Evolutionary conservation across 345 rosid genomes (phyloP).

Genomic region (Populus pruinosa): DNA sequence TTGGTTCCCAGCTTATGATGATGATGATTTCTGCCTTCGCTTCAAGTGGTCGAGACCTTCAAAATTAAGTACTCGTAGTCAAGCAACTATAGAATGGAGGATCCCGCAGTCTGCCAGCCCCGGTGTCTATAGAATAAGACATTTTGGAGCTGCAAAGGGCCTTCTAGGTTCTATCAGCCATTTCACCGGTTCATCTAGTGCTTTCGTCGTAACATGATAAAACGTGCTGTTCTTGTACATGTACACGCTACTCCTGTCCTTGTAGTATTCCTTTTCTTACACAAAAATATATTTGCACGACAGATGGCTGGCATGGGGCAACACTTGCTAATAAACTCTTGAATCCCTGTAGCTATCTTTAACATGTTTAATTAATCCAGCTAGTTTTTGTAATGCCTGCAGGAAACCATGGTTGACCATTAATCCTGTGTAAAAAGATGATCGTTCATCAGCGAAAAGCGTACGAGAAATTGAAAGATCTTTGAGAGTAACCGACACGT

Average conservation of each 20-base stretch:
- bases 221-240: too few relatives aligned
- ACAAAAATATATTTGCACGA: not conserved
- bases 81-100: conserved; percentile 80
- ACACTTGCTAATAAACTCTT: not conserved
- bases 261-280: not conserved
- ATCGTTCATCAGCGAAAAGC: not conserved
- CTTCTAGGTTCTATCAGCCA: conserved; percentile 50
- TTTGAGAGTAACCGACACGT: not conserved
- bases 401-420: not conserved
- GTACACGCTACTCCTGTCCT: not conserved
- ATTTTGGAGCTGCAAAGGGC: conserved; percentile 67
- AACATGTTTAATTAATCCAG: not conserved
- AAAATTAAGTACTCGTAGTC: conserved; percentile 61
- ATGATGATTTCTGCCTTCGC: conserved; percentile 85
- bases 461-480: too few relatives aligned
- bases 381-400: not conserved
- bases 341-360: not conserved
- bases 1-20: conserved; percentile 86
- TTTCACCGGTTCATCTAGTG: conserved; percentile 72
- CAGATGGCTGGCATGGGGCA: not conserved
- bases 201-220: conserved; percentile 56
- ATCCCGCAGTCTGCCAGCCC: conserved; percentile 62
- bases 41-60: conserved; percentile 87
- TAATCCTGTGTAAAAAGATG: not conserved
- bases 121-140: conserved; percentile 78